Evolutionary conservation across 148 eudicot genomes (phyloP).

Genomic region (Rhododendron simsii): DNA sequence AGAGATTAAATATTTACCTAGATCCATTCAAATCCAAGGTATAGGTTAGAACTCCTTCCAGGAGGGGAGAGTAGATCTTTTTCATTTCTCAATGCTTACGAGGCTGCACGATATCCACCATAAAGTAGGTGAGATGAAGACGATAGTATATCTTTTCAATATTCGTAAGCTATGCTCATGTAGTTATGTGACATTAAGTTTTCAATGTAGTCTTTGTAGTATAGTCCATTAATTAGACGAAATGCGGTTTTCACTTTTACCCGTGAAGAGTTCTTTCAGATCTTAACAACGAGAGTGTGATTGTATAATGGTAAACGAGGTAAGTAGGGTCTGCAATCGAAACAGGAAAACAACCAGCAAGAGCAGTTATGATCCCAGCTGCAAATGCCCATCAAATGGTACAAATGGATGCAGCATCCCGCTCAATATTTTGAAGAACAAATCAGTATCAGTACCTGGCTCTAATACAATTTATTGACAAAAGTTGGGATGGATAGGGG

Average conservation of each 20-base stretch:
- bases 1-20: conserved; percentile 37
- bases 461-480: neutral
- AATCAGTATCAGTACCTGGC: too few species aligned
- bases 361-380: neutral
- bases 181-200: too few species aligned
- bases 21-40: conserved; percentile 93
- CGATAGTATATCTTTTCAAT: neutral
- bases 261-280: conserved; percentile 85
- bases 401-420: neutral
- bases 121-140: neutral
- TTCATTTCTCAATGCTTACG: conserved; percentile 95
- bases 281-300: conserved; percentile 61
- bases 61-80: conserved; percentile 82
- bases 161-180: too few species aligned
- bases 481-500: neutral
- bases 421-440: neutral
- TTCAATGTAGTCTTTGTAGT: too few species aligned
- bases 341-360: neutral
- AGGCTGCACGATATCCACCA: conserved; percentile 38
- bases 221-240: neutral
- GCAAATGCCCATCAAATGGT: neutral
- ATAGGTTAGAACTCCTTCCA: conserved; percentile 76
- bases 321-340: conserved; percentile 78
- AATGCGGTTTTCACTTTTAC: conserved; percentile 44
- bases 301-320: conserved; percentile 38